Conservation (phyloP, 768 basidiomycete genomes). For the Phlebiopsis gigantea region DNA sequence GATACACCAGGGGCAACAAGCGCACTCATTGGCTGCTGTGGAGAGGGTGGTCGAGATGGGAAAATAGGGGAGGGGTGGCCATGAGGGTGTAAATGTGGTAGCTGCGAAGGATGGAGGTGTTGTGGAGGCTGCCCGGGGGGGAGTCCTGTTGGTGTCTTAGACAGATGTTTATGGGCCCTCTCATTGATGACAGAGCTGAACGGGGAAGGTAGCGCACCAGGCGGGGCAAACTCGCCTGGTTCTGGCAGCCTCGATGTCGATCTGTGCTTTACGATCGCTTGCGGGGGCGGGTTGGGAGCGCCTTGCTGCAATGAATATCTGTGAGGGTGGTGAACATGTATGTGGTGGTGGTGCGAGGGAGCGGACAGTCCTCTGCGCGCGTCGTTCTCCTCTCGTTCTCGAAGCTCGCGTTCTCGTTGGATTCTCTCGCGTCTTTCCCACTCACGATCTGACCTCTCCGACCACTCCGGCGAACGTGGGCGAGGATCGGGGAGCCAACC, state of each 20-base stretch:
- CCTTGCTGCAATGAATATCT: constrained; percentile 12
- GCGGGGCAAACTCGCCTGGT: background rate
- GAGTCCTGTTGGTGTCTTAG: constrained; percentile 13
- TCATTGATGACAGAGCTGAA: constrained; percentile 5
- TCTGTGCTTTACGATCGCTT: background rate
- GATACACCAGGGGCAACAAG: constrained; percentile 7
- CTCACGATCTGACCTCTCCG: constrained; percentile 3
- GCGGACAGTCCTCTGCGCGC: constrained; percentile 9
- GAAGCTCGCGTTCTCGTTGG: constrained; percentile 23
- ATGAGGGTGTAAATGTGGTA: constrained; percentile 19
- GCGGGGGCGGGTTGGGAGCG: background rate
- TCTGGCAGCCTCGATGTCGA: background rate
- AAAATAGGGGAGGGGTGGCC: constrained; percentile 12
- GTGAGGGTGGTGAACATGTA: constrained; percentile 21
- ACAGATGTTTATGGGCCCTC: constrained; percentile 14
- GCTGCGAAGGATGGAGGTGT: constrained; percentile 18
- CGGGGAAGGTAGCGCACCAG: constrained; percentile 7
- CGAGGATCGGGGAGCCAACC: constrained; percentile 13
- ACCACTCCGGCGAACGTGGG: background rate
- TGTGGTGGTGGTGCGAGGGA: constrained; percentile 17
- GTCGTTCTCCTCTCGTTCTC: constrained; percentile 20
- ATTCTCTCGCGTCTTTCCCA: constrained; percentile 1
- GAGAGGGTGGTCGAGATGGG: constrained; percentile 12
- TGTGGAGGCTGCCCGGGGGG: constrained; percentile 5
- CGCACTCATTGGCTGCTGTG: constrained; percentile 10